Percentiles rank a stretch among this genome's conserved stretches.
Conservation (phyloP, 2,329 filamentous ascomycete species). For the Aureobasidium sp. region DNA sequence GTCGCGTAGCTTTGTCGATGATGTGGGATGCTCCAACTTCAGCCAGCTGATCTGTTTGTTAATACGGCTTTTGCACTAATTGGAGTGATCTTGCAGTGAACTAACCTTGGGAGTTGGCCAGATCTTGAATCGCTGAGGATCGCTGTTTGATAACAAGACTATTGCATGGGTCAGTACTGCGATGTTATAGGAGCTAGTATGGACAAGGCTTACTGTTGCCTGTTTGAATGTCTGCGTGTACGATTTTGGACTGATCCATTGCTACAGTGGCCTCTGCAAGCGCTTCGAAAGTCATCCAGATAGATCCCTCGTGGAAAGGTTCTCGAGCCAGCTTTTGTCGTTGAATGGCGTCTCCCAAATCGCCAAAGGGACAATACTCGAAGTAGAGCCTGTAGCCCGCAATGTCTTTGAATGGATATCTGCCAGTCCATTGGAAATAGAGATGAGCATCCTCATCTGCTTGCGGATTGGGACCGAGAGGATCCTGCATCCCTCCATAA, state of each 20-base stretch:
- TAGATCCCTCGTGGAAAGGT: neutral
- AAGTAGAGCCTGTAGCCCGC: neutral
- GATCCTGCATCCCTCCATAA: neutral
- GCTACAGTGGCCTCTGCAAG: neutral
- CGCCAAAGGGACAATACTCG: slow-evolving; percentile 2
- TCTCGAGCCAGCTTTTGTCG: neutral
- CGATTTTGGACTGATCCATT: neutral
- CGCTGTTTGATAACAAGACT: neutral
- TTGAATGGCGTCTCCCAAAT: neutral
- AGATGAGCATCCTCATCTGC: too few species aligned
- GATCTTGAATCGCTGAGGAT: neutral
- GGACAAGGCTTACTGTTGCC: neutral
- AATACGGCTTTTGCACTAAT: neutral
- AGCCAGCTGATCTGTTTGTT: neutral
- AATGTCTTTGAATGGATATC: neutral
- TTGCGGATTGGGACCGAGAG: neutral
- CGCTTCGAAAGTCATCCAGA: slow-evolving; percentile 5
- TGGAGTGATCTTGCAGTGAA: too few species aligned
- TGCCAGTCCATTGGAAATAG: too few species aligned
- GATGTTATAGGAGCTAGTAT: neutral
- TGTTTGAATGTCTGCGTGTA: neutral
- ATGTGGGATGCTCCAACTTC: neutral
- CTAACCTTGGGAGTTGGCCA: neutral
- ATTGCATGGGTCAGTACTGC: neutral
- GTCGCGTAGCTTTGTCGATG: neutral